Evolutionary conservation across 257 asterid species (phyloP).

Genomic region (Solanum virginianum): DNA sequence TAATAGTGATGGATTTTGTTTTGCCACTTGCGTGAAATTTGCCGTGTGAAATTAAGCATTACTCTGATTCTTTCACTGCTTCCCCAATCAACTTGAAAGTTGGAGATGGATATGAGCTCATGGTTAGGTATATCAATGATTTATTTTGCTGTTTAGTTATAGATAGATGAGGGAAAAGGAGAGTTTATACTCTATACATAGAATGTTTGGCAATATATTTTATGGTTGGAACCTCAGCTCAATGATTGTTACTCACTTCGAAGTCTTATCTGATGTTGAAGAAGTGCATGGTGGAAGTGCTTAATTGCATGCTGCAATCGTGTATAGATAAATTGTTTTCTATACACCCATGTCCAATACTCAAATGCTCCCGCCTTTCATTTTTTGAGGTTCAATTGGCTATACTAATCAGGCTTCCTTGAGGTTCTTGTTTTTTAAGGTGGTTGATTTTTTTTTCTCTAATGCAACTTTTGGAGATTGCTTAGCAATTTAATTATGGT

Average conservation of each 20-base stretch:
- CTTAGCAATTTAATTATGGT: not conserved
- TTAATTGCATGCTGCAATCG: not conserved
- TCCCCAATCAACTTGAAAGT: not conserved
- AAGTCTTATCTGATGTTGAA: not conserved
- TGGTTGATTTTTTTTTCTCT: not conserved
- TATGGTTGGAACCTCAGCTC: not conserved
- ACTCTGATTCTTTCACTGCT: not conserved
- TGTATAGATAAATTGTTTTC: not conserved
- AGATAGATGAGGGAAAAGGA: not conserved
- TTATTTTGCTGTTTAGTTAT: not conserved
- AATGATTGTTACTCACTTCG: not conserved
- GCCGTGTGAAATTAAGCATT: not conserved
- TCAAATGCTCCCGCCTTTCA: not conserved
- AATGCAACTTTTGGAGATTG: not conserved
- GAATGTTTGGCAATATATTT: not conserved
- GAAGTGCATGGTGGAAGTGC: not conserved
- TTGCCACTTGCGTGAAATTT: not conserved
- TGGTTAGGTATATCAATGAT: not conserved
- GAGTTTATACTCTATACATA: not conserved
- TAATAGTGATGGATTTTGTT: not conserved
- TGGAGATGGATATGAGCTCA: not conserved
- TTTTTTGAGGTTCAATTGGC: not conserved
- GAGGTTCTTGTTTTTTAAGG: not conserved
- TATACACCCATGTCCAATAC: not conserved
- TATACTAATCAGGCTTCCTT: not conserved